A percentile compares a stretch with the other conserved stretches of the same genome.
Conservation (phyloP, 2,329 filamentous ascomycete species). For the Botryotinia convoluta region DNA sequence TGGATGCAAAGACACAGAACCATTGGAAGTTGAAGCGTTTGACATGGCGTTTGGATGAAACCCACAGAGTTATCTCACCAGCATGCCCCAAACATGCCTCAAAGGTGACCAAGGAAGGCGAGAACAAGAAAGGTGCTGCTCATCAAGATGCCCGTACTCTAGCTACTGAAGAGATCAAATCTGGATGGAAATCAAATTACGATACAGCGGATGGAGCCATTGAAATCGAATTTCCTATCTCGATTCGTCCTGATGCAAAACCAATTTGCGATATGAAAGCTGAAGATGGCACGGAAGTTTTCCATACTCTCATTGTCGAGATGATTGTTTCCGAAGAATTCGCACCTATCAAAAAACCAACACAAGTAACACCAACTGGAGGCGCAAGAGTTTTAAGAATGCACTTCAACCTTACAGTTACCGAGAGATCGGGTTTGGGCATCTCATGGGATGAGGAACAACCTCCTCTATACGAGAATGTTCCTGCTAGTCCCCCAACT, state of each 20-base stretch:
- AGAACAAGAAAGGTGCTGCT: constrained; percentile 61
- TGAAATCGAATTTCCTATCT: constrained; percentile 74
- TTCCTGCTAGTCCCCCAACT: constrained; percentile 78
- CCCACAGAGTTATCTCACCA: constrained; percentile 72
- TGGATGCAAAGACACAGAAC: constrained; percentile 67
- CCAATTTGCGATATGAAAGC: constrained; percentile 77
- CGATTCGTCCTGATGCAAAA: constrained; percentile 55
- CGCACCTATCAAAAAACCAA: constrained; percentile 64
- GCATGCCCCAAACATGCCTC: constrained; percentile 75
- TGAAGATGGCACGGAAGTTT: constrained; percentile 71
- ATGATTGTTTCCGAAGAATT: constrained; percentile 94
- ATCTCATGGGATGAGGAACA: constrained; percentile 97
- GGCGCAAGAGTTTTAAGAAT: constrained; percentile 88
- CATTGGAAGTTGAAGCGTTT: constrained; percentile 88
- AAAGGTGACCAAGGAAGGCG: constrained; percentile 45
- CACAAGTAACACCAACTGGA: constrained; percentile 77
- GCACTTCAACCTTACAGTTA: constrained; percentile 81
- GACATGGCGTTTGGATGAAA: constrained; percentile 91
- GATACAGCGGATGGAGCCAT: constrained; percentile 67
- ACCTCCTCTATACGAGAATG: constrained; percentile 90
- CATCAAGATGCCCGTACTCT: constrained; percentile 76
- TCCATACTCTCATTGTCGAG: constrained; percentile 85
- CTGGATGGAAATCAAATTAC: constrained; percentile 80
- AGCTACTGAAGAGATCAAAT: constrained; percentile 77
- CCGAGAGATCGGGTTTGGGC: constrained; percentile 88